Conservation (phyloP, 2,329 filamentous ascomycete genomes). For the Sporothrix brunneoviolacea region DNA sequence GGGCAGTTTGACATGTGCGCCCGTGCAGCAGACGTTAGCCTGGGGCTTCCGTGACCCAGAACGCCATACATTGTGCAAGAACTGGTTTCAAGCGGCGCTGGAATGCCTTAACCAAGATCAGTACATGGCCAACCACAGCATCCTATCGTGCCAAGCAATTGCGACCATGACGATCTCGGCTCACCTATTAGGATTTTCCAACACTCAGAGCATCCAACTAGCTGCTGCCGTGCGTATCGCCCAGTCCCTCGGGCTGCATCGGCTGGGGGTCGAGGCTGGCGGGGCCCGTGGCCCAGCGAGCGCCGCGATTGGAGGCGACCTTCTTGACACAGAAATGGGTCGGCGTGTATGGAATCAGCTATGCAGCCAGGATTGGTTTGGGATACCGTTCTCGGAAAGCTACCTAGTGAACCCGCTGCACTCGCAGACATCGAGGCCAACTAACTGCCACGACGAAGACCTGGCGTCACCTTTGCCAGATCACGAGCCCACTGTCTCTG, state of each 20-base stretch:
- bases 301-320: too few relatives aligned
- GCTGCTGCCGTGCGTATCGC: slow-evolving; percentile 40
- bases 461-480: slow-evolving; percentile 8
- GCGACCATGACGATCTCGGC: slow-evolving; percentile 41
- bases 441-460: slow-evolving; percentile 30
- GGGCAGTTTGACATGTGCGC: slow-evolving; percentile 35
- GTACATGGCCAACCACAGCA: slow-evolving; percentile 36
- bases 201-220: slow-evolving; percentile 39
- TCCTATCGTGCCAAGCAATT: slow-evolving; percentile 40
- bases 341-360: slow-evolving; percentile 31
- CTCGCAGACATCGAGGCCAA: slow-evolving; percentile 26
- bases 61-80: slow-evolving; percentile 32
- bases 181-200: slow-evolving; percentile 41
- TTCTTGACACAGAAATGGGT: slow-evolving; percentile 28
- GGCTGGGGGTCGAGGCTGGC: slow-evolving; percentile 20
- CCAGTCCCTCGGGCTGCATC: slow-evolving; percentile 40
- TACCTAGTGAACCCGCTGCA: slow-evolving; percentile 32
- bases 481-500: slow-evolving; percentile 22
- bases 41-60: slow-evolving; percentile 41
- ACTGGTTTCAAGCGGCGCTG: slow-evolving; percentile 40
- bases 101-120: slow-evolving; percentile 39
- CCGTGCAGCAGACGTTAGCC: slow-evolving; percentile 24
- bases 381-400: slow-evolving; percentile 32
- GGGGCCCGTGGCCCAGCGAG: slow-evolving; percentile 18
- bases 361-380: slow-evolving; percentile 33